phyloP scores from a whole-genome alignment of 768 basidiomycete genomes.

The Suillus cothurnatus region DNA sequence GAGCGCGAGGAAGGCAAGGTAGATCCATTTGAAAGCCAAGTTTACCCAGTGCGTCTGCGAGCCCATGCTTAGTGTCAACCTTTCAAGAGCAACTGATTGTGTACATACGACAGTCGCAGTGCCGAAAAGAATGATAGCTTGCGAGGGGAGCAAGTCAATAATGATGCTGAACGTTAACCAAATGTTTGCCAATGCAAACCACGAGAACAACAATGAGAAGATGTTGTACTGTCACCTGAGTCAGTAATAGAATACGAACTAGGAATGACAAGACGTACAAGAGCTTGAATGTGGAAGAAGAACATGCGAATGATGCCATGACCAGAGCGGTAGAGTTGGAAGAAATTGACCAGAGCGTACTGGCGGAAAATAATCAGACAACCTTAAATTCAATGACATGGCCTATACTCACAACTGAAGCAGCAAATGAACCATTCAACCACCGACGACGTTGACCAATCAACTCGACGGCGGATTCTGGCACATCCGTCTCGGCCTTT shows the following conservation, averaged over 20 bases:
- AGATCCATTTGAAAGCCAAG: constrained; percentile 80
- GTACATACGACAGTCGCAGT: constrained; percentile 65
- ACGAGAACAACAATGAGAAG: constrained; percentile 83
- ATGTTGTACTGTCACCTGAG: constrained; percentile 70
- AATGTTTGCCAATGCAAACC: constrained; percentile 91
- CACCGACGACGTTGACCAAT: constrained; percentile 96
- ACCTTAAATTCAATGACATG: neutral
- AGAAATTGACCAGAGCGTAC: constrained; percentile 95
- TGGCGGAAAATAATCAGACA: constrained; percentile 31
- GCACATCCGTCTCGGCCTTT: constrained; percentile 97
- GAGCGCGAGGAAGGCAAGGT: constrained; percentile 80
- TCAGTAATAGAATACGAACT: neutral
- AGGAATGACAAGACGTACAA: constrained; percentile 53
- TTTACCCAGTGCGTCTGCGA: constrained; percentile 89
- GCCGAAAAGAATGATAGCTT: constrained; percentile 65
- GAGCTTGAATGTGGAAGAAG: constrained; percentile 92
- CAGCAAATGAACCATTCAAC: constrained; percentile 96
- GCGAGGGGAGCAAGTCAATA: constrained; percentile 77
- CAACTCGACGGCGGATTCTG: constrained; percentile 86
- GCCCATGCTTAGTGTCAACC: constrained; percentile 6
- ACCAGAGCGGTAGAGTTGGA: constrained; percentile 80
- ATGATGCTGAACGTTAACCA: constrained; percentile 98
- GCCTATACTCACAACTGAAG: constrained; percentile 68
- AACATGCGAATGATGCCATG: constrained; percentile 94
- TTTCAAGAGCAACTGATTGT: neutral